Conservation (phyloP, 23 red algal species). For the Gracilaria vermiculophylla region DNA sequence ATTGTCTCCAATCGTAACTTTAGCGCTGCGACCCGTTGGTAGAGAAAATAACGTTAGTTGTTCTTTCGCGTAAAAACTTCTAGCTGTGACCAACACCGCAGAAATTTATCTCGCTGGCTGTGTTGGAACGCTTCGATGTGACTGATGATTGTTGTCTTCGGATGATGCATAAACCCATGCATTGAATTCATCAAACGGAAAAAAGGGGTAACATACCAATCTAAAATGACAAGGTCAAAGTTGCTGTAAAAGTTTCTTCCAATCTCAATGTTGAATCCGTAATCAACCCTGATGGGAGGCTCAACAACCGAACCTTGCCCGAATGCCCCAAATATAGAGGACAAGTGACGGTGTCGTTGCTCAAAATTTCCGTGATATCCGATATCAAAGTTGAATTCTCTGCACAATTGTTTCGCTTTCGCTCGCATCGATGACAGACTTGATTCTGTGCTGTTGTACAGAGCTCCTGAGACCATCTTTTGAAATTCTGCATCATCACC, state of each 20-base stretch:
- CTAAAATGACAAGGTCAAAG: conserved; percentile 14
- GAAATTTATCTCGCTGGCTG: neutral
- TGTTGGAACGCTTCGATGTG: neutral
- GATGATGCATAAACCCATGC: too few species aligned
- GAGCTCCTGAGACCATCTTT: neutral
- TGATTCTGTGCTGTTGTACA: neutral
- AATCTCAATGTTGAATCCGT: conserved; percentile 40
- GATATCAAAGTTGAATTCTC: neutral
- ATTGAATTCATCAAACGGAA: neutral
- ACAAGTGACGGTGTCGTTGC: neutral
- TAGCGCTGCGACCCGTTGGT: neutral
- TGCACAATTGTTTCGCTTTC: neutral
- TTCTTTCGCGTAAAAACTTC: neutral
- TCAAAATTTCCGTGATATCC: neutral
- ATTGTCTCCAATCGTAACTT: conserved; percentile 57
- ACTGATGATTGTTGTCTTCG: too few species aligned
- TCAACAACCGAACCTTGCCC: neutral
- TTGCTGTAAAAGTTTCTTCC: conserved; percentile 46
- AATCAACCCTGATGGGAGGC: conserved; percentile 39
- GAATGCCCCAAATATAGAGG: neutral
- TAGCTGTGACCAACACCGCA: neutral
- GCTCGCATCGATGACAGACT: neutral
- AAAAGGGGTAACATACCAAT: neutral
- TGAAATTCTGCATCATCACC: neutral
- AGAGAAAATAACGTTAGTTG: neutral